Percentiles rank a stretch among this genome's conserved stretches.
Evolutionary conservation across 2,329 filamentous ascomycete species (phyloP).

Genomic region (Colletotrichum echinochloae): DNA sequence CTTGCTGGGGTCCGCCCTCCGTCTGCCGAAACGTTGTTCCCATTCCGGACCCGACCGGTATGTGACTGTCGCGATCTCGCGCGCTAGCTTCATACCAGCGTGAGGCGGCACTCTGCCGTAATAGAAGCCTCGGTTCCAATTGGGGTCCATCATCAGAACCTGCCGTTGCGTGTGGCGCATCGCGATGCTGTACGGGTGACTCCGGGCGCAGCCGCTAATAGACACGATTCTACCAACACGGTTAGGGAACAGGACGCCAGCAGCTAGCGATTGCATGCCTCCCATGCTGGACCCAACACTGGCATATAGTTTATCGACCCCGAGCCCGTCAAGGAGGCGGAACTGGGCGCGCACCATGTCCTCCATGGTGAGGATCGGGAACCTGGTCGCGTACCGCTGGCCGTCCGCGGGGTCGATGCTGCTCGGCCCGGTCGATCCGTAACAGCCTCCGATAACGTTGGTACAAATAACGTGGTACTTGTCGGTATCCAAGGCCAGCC

Average conservation of each 20-base stretch:
- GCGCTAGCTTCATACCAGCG: slow-evolving; percentile 95
- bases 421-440: slow-evolving; percentile 91
- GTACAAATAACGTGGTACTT: slow-evolving; percentile 96
- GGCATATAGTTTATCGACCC: slow-evolving; percentile 84
- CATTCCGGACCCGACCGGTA: slow-evolving; percentile 97
- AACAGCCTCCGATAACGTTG: slow-evolving; percentile 96
- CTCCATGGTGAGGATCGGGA: slow-evolving; percentile 94
- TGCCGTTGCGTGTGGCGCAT: slow-evolving; percentile 98
- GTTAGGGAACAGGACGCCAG: slow-evolving; percentile 84
- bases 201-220: slow-evolving; percentile 93
- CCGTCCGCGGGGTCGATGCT: slow-evolving; percentile 91
- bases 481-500: slow-evolving; percentile 85
- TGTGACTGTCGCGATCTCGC: slow-evolving; percentile 97
- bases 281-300: slow-evolving; percentile 98
- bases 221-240: slow-evolving; percentile 86
- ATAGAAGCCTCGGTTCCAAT: slow-evolving; percentile 97
- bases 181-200: slow-evolving; percentile 97
- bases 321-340: slow-evolving; percentile 82
- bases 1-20: slow-evolving; percentile 85
- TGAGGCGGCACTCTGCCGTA: slow-evolving; percentile 91
- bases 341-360: slow-evolving; percentile 99
- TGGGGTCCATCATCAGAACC: slow-evolving; percentile 98
- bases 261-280: slow-evolving; percentile 95
- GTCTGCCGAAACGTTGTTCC: slow-evolving; percentile 92
- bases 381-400: slow-evolving; percentile 90